Percentiles rank a stretch among this genome's conserved stretches.
Conservation (phyloP, 177 flowering plant species). For the Vitis hybrid region DNA sequence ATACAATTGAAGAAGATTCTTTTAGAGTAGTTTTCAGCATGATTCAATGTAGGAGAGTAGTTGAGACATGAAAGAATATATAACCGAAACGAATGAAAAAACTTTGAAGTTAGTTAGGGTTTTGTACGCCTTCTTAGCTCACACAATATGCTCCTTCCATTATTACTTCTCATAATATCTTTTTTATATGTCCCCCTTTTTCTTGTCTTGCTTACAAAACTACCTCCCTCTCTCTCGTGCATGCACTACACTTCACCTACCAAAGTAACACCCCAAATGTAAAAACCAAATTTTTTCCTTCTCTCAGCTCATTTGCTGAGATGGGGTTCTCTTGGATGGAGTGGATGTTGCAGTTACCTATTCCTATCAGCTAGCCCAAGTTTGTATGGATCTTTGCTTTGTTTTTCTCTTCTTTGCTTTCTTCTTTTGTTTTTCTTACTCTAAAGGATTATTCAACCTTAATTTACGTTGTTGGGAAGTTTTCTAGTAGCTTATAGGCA, state of each 20-base stretch:
- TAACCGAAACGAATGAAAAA: slow-evolving; percentile 18
- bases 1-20: too few relatives aligned
- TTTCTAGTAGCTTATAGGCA: too few relatives aligned
- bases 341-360: slow-evolving; percentile 18
- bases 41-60: slow-evolving; percentile 17
- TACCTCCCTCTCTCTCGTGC: slow-evolving; percentile 40
- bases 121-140: slow-evolving; percentile 41
- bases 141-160: slow-evolving; percentile 42
- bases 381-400: slow-evolving; percentile 18
- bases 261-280: slow-evolving; percentile 19
- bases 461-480: background rate
- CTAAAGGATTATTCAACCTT: slow-evolving; percentile 4
- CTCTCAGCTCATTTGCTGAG: background rate
- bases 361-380: slow-evolving; percentile 18
- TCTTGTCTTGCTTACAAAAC: background rate
- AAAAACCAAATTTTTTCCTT: background rate
- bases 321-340: slow-evolving; percentile 14
- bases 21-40: too few relatives aligned
- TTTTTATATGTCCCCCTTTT: background rate
- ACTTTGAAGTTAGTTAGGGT: slow-evolving; percentile 27
- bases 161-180: slow-evolving; percentile 7
- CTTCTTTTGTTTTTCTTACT: slow-evolving; percentile 10
- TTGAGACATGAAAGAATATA: slow-evolving; percentile 27
- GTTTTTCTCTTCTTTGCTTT: slow-evolving; percentile 6
- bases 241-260: slow-evolving; percentile 49